phyloP scores from a whole-genome alignment of 805 yeast species.

The Candida peoriensis region DNA sequence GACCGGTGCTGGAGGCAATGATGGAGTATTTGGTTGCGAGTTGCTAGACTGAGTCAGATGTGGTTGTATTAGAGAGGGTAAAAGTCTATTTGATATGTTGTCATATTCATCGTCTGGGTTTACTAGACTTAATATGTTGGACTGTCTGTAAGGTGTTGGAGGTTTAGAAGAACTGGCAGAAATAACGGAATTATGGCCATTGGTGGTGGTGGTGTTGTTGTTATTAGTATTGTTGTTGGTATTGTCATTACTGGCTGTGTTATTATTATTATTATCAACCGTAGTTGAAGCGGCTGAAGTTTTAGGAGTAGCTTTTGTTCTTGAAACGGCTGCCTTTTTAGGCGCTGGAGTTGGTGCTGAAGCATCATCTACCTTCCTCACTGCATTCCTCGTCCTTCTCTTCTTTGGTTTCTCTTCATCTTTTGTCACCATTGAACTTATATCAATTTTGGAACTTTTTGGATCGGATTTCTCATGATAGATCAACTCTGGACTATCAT shows the following conservation, averaged over 20 bases:
- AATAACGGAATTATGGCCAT: background rate
- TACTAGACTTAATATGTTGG: constrained; percentile 8
- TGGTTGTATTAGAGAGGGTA: background rate
- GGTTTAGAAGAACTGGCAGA: background rate
- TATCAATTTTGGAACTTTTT: too few species aligned
- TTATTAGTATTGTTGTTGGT: background rate
- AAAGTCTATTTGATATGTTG: too few species aligned
- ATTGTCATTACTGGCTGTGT: background rate
- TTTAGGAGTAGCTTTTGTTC: background rate
- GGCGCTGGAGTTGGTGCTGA: too few species aligned
- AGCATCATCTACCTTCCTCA: too few species aligned
- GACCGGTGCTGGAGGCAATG: background rate
- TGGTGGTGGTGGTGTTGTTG: background rate
- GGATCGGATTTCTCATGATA: too few species aligned
- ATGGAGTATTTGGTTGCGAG: too few species aligned
- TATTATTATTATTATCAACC: background rate
- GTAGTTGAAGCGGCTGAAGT: background rate
- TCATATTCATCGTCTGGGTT: constrained; percentile 8
- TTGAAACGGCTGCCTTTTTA: too few species aligned
- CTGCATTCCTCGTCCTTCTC: too few species aligned
- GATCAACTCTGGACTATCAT: too few species aligned
- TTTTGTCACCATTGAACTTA: too few species aligned
- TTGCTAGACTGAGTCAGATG: background rate
- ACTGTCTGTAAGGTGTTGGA: constrained; percentile 1
- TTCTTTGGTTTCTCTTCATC: background rate